Base-by-base conservation (phyloP, 352 stramenopile species). In the Phytopythium boreale region DNA sequence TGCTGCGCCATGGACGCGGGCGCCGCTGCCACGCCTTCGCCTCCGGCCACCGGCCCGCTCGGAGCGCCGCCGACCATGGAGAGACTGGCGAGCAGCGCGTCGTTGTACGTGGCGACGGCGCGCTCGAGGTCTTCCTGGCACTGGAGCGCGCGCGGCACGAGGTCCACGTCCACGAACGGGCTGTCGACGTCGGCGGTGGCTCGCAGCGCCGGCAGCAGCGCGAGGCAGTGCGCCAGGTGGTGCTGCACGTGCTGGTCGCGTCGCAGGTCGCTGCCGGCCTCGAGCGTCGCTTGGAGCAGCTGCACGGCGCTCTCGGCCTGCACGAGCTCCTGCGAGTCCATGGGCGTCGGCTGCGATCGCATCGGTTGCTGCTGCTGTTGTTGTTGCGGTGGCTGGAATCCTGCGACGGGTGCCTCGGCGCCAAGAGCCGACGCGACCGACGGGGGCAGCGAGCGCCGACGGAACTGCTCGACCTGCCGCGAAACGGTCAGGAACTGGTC, bases 401-500 rank as follows among this genome's bases (percentile, higher is more conserved):
- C 62, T 58, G 43, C 51, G 61, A 15, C 22, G 20, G 43, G 70
- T 49, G 47, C 58, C 44, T 24, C 52, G 61, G 22, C 44, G 26
- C 67, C 19, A 49, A 56, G 50, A 26, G 34, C 61, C 56, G 69
- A 49, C 64, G 66, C 51, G 20, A 68, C 39, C 34, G 47, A 58
- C 47, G 50, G 31, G 39, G 52, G 59, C 29, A 59, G 51, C 49
- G 37, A 63, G 17, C 66, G 70, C 19, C 62, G 64, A 8, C 63
- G 68, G 63, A 74, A 76, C 36, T 72, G 58, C 58, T 76, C 67
- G 1, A 80, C 56, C 59, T 80, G 73, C 22, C 70, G 68, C 39
- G 70, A 72, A 11, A 77, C 39, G 44, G 76, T 67, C 44, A 80
- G 59, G 58, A 80, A 80, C 67, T 80, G 70, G 61, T 80, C 73